Evolutionary conservation across 2,329 filamentous ascomycete genomes (phyloP), one percentile per base, ranked within the genome.

Genomic region (Xenoacremonium recifei): DNA sequence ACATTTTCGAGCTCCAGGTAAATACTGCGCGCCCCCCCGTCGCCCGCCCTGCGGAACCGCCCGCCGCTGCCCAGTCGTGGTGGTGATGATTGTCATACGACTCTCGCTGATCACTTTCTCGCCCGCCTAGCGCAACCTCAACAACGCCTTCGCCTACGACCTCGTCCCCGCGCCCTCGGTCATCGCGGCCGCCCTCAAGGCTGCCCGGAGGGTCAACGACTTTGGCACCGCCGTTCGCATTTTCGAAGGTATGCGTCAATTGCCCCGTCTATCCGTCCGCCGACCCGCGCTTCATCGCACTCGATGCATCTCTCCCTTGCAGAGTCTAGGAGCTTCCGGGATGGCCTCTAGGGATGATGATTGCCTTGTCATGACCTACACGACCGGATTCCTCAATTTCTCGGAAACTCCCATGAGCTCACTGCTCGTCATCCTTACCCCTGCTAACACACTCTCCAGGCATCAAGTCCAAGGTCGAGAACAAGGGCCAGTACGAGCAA

Each of bases 61-160:
- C 40, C 47, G 41, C 35, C 50, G 48, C 47, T 51, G 45, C 40
- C 47, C 46, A 43, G 49, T 53, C 42, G 40, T 47, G 39, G 44
- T 57, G 17, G 32, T 7, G 17, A 34, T 19, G 7, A 20, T n/a
- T 19, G 52, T 58, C 56, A 56, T 60, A 59, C 58, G 57, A 59
- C 50, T 58, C 54, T 55, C 48, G 49, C 55, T 62, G 45, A 62
- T 51, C 47, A 48, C 44, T 40, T n/a, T n/a, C n/a, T n/a, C n/a
- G n/a, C 42, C 50, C 44, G 40, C 30, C 38, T 59, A 81, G 77
- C 88, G 90, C 72, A 96, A 96, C 78, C 80, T 96, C 66, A 99
- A 99, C 85, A 99, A 99, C 77, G 92, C 90, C 68, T 99, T 99
- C 75, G 93, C 93, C 66, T 99, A 99, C 85, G 93, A 99, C 84